Conservation (phyloP, 495 filamentous ascomycete genomes). For the Penicillium arizonense region DNA sequence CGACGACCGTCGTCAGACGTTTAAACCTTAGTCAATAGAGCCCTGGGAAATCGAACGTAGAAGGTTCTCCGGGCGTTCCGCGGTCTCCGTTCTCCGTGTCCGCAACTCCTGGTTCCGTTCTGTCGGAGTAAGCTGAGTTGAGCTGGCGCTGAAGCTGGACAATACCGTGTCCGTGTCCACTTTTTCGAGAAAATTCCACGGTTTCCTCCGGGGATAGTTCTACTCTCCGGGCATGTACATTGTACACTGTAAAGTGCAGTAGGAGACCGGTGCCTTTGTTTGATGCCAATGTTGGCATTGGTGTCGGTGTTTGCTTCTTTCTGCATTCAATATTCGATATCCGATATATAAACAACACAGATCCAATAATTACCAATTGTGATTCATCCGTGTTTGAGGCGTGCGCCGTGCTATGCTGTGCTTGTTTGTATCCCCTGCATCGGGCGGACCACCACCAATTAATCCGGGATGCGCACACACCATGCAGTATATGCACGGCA, state of each 20-base stretch:
- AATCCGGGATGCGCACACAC: neutral
- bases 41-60: neutral
- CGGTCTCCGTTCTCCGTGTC: slow-evolving; percentile 5
- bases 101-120: too few relatives aligned
- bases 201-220: slow-evolving; percentile 9
- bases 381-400: neutral
- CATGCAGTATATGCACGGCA: slow-evolving; percentile 1
- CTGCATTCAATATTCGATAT: neutral
- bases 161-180: slow-evolving; percentile 3
- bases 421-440: slow-evolving; percentile 7
- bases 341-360: neutral
- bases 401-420: too few relatives aligned
- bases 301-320: neutral
- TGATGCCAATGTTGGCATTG: too few relatives aligned
- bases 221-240: too few relatives aligned
- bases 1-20: slow-evolving; percentile 14
- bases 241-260: too few relatives aligned
- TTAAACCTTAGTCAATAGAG: slow-evolving; percentile 16
- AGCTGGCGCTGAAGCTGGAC: too few relatives aligned
- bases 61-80: slow-evolving; percentile 6
- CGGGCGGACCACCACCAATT: slow-evolving; percentile 2
- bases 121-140: too few relatives aligned
- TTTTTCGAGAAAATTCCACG: slow-evolving; percentile 31
- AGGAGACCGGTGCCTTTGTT: too few relatives aligned
- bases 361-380: slow-evolving; percentile 1